Percentiles rank a stretch among this genome's conserved stretches.
Evolutionary conservation across 192 early-diverging fungal genomes (phyloP).

Genomic region (Dissophora ornata): DNA sequence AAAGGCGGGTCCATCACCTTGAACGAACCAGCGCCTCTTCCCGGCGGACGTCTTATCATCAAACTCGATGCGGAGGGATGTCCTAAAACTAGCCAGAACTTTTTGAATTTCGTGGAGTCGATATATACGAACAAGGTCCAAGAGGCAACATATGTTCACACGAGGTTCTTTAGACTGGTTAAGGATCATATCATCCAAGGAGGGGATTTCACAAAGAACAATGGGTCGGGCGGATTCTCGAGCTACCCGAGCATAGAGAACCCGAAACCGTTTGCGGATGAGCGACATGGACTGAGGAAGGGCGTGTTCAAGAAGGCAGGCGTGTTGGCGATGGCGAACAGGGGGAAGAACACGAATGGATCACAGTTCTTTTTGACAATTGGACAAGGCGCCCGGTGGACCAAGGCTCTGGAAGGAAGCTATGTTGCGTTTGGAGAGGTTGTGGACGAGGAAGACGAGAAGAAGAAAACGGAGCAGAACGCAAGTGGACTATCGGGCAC

Average conservation of each 20-base stretch:
- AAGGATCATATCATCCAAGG: slow-evolving; percentile 55
- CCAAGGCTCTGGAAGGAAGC: slow-evolving; percentile 36
- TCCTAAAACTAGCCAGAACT: slow-evolving; percentile 45
- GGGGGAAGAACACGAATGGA: slow-evolving; percentile 53
- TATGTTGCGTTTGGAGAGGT: slow-evolving; percentile 51
- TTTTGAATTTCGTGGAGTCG: slow-evolving; percentile 46
- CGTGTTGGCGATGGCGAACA: slow-evolving; percentile 45
- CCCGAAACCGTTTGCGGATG: slow-evolving; percentile 53
- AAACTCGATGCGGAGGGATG: slow-evolving; percentile 32
- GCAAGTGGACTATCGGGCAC: too few species aligned
- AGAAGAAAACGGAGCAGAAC: too few species aligned
- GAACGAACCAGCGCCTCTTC: slow-evolving; percentile 35
- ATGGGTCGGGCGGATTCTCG: slow-evolving; percentile 42
- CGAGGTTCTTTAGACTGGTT: slow-evolving; percentile 42
- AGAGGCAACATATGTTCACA: slow-evolving; percentile 47
- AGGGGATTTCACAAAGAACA: slow-evolving; percentile 50
- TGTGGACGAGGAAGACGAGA: slow-evolving; percentile 10
- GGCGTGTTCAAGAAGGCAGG: slow-evolving; percentile 39
- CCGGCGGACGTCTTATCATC: slow-evolving; percentile 39
- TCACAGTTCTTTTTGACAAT: slow-evolving; percentile 53
- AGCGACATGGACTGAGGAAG: slow-evolving; percentile 39
- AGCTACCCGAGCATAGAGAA: slow-evolving; percentile 37
- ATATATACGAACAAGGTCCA: slow-evolving; percentile 38
- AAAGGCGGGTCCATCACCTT: slow-evolving; percentile 41
- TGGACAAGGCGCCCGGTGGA: slow-evolving; percentile 39